Conservation (phyloP, 1,139 yeast species). For the Yamadazyma atmosphaerica region DNA sequence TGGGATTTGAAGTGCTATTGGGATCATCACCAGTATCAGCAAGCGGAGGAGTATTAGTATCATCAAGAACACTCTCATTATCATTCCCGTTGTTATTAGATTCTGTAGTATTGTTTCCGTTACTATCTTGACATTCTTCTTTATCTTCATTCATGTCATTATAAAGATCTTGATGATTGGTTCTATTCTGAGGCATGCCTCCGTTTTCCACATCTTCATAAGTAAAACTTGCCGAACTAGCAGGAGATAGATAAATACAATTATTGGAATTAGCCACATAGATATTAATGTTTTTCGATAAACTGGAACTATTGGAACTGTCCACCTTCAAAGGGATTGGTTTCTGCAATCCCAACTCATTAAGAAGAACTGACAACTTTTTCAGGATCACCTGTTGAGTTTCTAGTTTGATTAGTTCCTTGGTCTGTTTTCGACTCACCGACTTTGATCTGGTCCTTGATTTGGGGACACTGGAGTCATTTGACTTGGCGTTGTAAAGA, state of each 20-base stretch:
- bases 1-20: slow-evolving; percentile 7
- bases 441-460: slow-evolving; percentile 21
- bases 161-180: slow-evolving; percentile 6
- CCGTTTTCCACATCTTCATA: slow-evolving; percentile 50
- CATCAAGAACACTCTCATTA: slow-evolving; percentile 3
- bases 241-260: slow-evolving; percentile 44
- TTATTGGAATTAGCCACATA: slow-evolving; percentile 45
- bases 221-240: slow-evolving; percentile 43
- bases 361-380: slow-evolving; percentile 31
- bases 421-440: slow-evolving; percentile 31
- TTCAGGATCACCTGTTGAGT: slow-evolving; percentile 39
- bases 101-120: not conserved
- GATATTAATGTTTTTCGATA: slow-evolving; percentile 30
- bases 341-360: slow-evolving; percentile 42
- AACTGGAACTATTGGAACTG: slow-evolving; percentile 15
- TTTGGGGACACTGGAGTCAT: not conserved
- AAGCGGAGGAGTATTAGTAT: no score
- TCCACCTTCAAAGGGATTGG: slow-evolving; percentile 38
- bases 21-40: slow-evolving; percentile 4
- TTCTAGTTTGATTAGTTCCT: slow-evolving; percentile 41
- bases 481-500: slow-evolving; percentile 2
- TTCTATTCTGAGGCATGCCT: slow-evolving; percentile 12
- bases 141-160: slow-evolving; percentile 7
- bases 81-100: slow-evolving; percentile 5
- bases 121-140: no score